Percentiles rank a stretch among this genome's conserved stretches.
Evolutionary conservation across 2,329 filamentous ascomycete species (phyloP).

Genomic region (Phyllosticta capitalensis): DNA sequence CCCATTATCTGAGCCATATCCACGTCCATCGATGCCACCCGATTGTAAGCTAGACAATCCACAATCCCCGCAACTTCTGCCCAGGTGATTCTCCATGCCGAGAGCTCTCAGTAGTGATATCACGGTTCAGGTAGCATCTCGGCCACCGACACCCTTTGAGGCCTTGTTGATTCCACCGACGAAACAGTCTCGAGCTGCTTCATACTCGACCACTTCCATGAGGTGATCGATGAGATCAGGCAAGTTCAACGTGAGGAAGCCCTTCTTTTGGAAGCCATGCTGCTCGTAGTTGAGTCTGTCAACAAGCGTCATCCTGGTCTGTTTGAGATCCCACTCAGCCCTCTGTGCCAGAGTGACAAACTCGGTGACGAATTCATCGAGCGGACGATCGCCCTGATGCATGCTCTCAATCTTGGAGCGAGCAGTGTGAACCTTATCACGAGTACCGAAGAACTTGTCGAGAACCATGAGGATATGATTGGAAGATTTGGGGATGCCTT

Average conservation of each 20-base stretch:
- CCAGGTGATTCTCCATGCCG: background rate
- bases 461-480: background rate
- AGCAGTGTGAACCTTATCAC: background rate
- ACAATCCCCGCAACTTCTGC: background rate
- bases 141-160: background rate
- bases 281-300: background rate
- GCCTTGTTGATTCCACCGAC: background rate
- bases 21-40: no score
- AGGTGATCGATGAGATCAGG: background rate
- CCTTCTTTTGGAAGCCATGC: background rate
- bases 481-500: background rate
- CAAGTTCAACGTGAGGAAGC: background rate
- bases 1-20: no score
- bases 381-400: background rate
- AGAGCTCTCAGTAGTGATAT: background rate
- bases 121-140: background rate
- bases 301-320: background rate
- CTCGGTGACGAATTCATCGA: background rate
- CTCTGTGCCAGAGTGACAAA: background rate
- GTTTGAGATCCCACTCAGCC: background rate
- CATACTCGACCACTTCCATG: background rate
- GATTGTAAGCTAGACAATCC: no score
- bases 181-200: background rate
- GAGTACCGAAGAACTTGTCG: background rate
- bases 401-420: background rate